Base-by-base conservation (phyloP, 2,329 filamentous ascomycete genomes). In the Colletotrichum sidae region DNA sequence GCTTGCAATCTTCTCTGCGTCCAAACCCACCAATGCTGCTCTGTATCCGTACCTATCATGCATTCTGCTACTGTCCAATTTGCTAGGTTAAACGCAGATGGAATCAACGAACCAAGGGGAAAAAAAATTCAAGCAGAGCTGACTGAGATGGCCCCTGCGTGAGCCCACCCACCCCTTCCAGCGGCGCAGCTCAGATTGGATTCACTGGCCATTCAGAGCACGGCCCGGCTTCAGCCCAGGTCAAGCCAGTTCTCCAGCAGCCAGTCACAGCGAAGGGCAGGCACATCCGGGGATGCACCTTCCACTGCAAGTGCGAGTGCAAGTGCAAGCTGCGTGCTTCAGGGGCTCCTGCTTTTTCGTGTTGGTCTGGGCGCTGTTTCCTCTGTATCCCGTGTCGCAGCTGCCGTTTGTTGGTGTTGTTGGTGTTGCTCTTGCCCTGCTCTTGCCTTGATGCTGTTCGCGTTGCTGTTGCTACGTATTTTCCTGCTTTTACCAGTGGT, bases 271-370 rank as follows among this genome's bases (percentile, higher is more conserved):
- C 35, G 41, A 33, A 46, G 39, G 35, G 35, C 58, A 56, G 45
- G 45, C 42, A 51, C 33, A 34, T 15, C 45, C 45, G n/a, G n/a
- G 35, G 57, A 53, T 50, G 45, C 45, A 41, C 44, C 42, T 44
- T 38, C 50, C 57, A 55, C 52, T 41, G 39, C 35, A 10, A 42
- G 39, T 25, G n/a, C 51, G 42, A 41, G 37, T 15, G 53, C 34
- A 25, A 25, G 25, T 25, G 25, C 38, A 25, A 37, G 38, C 58
- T 53, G 57, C 56, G 58, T 53, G 62, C 62, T 65, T 65, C 62
- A 65, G 62, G 62, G 62, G 62, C 58, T 65, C 52, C 53, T 65
- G 47, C 46, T 53, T 65, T 44, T 44, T 37, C 25, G 25, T 25
- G 46, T 53, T 65, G 46, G 62, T 55, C 62, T 61, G 57, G 56